Conservation (phyloP, 2,329 filamentous ascomycete species). For the Chalaropsis ovoidea region DNA sequence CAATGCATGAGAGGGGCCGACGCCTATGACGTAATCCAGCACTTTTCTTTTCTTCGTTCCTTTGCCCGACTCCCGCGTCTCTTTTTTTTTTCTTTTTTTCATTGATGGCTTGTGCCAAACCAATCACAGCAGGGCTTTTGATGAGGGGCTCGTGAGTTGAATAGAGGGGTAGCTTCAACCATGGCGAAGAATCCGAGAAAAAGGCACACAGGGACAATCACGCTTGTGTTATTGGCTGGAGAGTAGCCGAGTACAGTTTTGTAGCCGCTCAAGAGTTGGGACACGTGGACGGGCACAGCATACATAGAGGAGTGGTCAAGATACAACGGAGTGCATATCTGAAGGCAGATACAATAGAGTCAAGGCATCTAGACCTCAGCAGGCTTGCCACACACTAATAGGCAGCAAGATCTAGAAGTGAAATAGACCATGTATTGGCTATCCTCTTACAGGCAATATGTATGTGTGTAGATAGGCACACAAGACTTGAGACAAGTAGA, state of each 20-base stretch:
- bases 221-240: constrained; percentile 3
- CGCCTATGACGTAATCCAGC: background rate
- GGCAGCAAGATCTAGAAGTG: background rate
- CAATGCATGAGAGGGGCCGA: background rate
- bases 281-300: background rate
- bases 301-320: background rate
- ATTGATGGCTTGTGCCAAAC: background rate
- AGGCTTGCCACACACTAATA: background rate
- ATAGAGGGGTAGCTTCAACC: constrained; percentile 3
- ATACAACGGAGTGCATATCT: background rate
- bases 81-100: background rate
- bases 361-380: background rate
- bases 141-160: background rate
- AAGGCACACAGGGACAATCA: background rate
- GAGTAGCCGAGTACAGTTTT: background rate
- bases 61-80: background rate
- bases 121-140: background rate
- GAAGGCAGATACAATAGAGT: background rate
- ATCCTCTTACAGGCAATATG: background rate
- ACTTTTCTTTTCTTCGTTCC: background rate
- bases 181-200: background rate
- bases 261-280: background rate
- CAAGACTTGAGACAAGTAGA: background rate
- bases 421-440: background rate
- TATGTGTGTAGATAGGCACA: background rate